These are phyloP conservation scores for Tylopilus subfusipes DNA, from an alignment of 768 basidiomycete species.

Conservation along the genomic window DNA sequence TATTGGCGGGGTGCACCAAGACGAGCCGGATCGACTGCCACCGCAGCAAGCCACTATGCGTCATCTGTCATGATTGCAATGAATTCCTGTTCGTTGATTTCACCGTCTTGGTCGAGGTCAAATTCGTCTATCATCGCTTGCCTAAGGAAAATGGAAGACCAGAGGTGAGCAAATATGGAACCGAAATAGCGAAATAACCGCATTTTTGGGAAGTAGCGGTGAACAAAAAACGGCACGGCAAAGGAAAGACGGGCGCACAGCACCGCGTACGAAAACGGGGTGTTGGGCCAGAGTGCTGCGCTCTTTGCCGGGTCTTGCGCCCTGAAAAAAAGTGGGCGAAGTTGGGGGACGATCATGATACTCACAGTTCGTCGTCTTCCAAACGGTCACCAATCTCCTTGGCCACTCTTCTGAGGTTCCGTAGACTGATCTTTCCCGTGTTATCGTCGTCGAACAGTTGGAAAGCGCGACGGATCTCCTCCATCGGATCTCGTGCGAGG, in stretches of 20 bases:
- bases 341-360: constrained; percentile 19
- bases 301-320: constrained; percentile 9
- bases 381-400: constrained; percentile 95
- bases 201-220: constrained; percentile 25
- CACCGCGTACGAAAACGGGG: constrained; percentile 27
- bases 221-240: constrained; percentile 18
- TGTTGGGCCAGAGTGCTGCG: constrained; percentile 28
- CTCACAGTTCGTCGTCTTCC: constrained; percentile 95
- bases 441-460: constrained; percentile 95
- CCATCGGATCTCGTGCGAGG: constrained; percentile 90
- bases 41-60: constrained; percentile 38
- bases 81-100: constrained; percentile 96
- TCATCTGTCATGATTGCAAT: constrained; percentile 97
- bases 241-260: constrained; percentile 18
- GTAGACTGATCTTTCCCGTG: constrained; percentile 89
- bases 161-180: constrained; percentile 32
- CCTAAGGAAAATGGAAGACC: constrained; percentile 43
- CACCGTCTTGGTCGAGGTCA: constrained; percentile 96
- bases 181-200: constrained; percentile 8
- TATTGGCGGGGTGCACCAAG: background rate
- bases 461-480: constrained; percentile 94
- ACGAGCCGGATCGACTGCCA: background rate
- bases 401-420: constrained; percentile 89
- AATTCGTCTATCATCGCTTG: constrained; percentile 99
- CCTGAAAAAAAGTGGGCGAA: constrained; percentile 12